Evolutionary conservation across 176 grass and related monocot species (phyloP).

Genomic region (Tillandsia leiboldiana): DNA sequence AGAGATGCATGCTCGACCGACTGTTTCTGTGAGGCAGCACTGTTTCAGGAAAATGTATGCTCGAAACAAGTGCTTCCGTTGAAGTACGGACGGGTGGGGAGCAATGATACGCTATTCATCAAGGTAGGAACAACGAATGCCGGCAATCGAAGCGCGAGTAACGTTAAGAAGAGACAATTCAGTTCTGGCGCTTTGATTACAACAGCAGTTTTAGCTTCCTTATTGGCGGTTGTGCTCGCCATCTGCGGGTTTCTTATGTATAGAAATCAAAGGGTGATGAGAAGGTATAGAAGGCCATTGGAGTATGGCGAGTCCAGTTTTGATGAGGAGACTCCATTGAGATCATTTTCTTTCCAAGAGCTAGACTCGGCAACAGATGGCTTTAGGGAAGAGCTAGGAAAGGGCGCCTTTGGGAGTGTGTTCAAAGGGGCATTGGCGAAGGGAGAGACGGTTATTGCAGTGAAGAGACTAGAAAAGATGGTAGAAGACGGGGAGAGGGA

Average conservation of each 20-base stretch:
- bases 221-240: no score
- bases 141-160: no score
- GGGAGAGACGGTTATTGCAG: conserved; percentile 20
- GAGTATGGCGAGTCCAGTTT: not conserved
- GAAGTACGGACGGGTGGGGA: conserved; percentile 23
- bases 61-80: conserved; percentile 33
- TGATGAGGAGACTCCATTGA: conserved; percentile 8
- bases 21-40: conserved; percentile 25
- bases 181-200: no score
- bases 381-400: conserved; percentile 29
- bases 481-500: conserved; percentile 30
- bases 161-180: no score
- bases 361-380: conserved; percentile 22
- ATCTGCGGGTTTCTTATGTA: no score
- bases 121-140: conserved; percentile 18
- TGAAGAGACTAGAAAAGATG: conserved; percentile 47
- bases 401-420: conserved; percentile 28
- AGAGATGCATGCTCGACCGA: conserved; percentile 14
- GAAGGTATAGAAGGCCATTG: not conserved
- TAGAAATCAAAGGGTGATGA: no score
- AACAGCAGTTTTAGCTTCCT: no score
- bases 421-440: conserved; percentile 21
- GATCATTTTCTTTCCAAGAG: conserved; percentile 26
- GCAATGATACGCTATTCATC: conserved; percentile 32
- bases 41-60: conserved; percentile 19